Evolutionary conservation across 2,329 filamentous ascomycete genomes (phyloP), one percentile per base, ranked within the genome.

Genomic region (Fusarium nanum): DNA sequence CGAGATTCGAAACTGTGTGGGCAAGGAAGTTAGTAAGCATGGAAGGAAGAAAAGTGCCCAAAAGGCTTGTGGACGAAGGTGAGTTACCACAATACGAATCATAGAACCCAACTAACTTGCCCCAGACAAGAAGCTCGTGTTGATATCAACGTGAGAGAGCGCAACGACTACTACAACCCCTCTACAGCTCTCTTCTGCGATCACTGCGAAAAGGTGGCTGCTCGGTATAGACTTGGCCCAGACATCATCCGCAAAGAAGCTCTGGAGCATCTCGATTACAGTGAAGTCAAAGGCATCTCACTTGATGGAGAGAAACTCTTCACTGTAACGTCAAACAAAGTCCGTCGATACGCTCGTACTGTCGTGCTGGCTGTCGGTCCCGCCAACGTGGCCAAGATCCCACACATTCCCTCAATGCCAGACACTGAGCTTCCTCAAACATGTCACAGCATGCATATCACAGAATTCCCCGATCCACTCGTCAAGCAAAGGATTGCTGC

Each of bases 11-110:
- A 90, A 91, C 5, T 93, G 92, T 67, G 92, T 94, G 0, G 92
- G 93, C 0, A 93, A 91, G 74, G 92, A 94, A 74, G 78, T 94
- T 60, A 94, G 91, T 81, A 95, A 95, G 80, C 91, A 95, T 78
- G 86, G 88, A 61, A 91, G 90, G 82, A 93, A 93, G 83, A 88
- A 89, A 77, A 68, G 80, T 65, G 69, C 75, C 40, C 64, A 74
- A 6, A 70, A 71, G 59, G 68, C 71, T 13, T 80, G 76, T 16
- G 82, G 83, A 56, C 81, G 81, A 76, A 84, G 83, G 83, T 84
- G 66, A 79, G 79, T 73, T n/a, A 11, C 7, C 9, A 4, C 5
- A 0, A 3, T 18, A 30, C 13, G 2, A 7, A 22, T 5, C 12
- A 9, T 3, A 4, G 11, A 6, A 44, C 18, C 6, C 7, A 34